Evolutionary conservation across 2,329 filamentous ascomycete species (phyloP).

Genomic region (Botrytis squamosa): DNA sequence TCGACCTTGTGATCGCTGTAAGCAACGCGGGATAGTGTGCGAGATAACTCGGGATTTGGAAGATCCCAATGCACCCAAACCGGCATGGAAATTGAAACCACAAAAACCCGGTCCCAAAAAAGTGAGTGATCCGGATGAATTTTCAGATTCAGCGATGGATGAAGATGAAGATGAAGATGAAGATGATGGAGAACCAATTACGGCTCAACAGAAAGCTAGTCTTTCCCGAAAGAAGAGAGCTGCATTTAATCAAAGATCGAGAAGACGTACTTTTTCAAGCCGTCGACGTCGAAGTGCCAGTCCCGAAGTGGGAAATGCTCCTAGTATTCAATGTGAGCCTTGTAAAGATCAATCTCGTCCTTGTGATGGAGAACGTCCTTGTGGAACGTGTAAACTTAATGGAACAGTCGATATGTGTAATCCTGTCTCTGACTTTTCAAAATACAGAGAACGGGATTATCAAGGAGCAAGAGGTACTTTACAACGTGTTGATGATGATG

Average conservation of each 20-base stretch:
- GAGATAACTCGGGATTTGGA: neutral
- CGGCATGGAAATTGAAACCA: neutral
- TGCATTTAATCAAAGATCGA: neutral
- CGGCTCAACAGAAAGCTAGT: neutral
- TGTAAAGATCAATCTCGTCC: slow-evolving; percentile 5
- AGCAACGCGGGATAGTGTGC: neutral
- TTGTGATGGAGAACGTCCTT: slow-evolving; percentile 7
- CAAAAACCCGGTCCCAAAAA: no score
- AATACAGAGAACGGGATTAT: neutral
- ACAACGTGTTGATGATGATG: neutral
- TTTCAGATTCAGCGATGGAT: neutral
- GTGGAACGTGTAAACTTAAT: neutral
- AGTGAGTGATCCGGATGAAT: neutral
- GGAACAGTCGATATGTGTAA: neutral
- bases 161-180: neutral
- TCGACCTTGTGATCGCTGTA: slow-evolving; percentile 11
- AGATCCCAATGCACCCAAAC: neutral
- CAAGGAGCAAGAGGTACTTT: neutral
- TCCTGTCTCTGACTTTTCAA: neutral
- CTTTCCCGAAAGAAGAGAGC: neutral
- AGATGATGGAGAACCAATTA: neutral
- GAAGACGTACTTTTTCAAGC: neutral
- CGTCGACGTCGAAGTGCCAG: neutral
- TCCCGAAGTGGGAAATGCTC: neutral
- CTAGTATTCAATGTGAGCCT: neutral